Evolutionary conservation across 371 early-diverging fungal species (phyloP).

Genomic region (Aphelidium insulamus): DNA sequence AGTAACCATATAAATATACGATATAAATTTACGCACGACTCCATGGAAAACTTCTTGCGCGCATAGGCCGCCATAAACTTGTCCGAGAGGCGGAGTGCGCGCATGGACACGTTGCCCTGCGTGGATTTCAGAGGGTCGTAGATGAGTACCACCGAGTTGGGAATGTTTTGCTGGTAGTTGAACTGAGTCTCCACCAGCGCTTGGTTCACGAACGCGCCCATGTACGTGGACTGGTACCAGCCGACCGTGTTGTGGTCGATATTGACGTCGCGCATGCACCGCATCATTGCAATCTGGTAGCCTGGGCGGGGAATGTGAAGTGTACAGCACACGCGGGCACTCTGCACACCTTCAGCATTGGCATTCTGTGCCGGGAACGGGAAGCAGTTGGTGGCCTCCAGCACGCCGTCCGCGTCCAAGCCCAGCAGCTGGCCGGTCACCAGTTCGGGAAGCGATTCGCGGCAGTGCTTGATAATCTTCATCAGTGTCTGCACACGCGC

Average conservation of each 20-base stretch:
- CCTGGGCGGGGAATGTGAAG: conserved; percentile 19
- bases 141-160: conserved; percentile 68
- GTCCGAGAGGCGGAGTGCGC: conserved; percentile 69
- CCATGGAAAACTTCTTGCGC: conserved; percentile 65
- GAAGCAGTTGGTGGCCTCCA: conserved; percentile 79
- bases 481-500: too few species aligned
- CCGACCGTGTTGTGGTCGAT: conserved; percentile 88
- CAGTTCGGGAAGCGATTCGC: conserved; percentile 47
- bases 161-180: conserved; percentile 66
- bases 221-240: conserved; percentile 80
- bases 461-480: conserved; percentile 88
- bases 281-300: conserved; percentile 86
- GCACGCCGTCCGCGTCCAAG: conserved; percentile 51
- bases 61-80: conserved; percentile 63
- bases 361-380: conserved; percentile 43
- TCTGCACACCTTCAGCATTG: conserved; percentile 7
- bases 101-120: conserved; percentile 63
- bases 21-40: conserved; percentile 14
- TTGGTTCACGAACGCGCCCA: conserved; percentile 74
- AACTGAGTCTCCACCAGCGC: conserved; percentile 72
- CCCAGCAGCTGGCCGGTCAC: conserved; percentile 80
- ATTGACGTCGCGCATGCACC: conserved; percentile 74
- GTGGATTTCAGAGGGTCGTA: conserved; percentile 67
- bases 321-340: not conserved
- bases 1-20: not conserved